Base-by-base conservation (phyloP, 805 yeast species). In the Millerozyma miso region DNA sequence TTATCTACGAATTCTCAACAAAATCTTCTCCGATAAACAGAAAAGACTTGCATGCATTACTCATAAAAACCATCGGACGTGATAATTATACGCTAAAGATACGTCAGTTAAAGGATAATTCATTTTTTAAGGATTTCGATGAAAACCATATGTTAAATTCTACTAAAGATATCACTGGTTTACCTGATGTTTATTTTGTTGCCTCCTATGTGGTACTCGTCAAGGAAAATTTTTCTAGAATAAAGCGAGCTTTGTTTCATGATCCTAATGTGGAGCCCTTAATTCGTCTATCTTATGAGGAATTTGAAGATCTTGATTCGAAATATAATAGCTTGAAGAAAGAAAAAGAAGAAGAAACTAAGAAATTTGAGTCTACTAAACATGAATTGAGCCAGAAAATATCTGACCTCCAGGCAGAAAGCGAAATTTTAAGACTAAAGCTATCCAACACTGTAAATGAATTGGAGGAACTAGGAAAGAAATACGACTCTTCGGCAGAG, bases 151-250 rank as follows among this genome's bases (percentile, higher is more conserved):
- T 78, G 19, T 60, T 77, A 18, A 67, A 71, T 14, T 77, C 82
- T 2, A 69, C 71, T 3, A 74, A 77, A 48, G 96, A 88, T 57
- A 83, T 80, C 2, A 81, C 95, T 1, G 99, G 99, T 1, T 73
- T 91, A 34, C 99, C 98, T 0, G 79, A 80, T 44, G 85, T 91
- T 1, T 88, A 76, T 53, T 84, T 93, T 55, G 83, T 82, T 44
- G 58, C 76, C 0, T 63, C 72, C 2, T 88, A 88, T 57, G 80
- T 86, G 3, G 67, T 66, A 3, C 65, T 89, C 40, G 65, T 93
- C 35, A 81, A 80, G 47, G 93, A 85, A 2, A 85, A 88, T 53
- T 79, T 75, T 47, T 51, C 63, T 6, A 73, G 97, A 44, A 78
- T 93, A 19, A 76, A 76, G 47, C 74, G 81, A 36, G 83, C 96